Evolutionary conservation across 2,329 filamentous ascomycete genomes (phyloP).

Genomic region (Chaetomiaceae sp.): DNA sequence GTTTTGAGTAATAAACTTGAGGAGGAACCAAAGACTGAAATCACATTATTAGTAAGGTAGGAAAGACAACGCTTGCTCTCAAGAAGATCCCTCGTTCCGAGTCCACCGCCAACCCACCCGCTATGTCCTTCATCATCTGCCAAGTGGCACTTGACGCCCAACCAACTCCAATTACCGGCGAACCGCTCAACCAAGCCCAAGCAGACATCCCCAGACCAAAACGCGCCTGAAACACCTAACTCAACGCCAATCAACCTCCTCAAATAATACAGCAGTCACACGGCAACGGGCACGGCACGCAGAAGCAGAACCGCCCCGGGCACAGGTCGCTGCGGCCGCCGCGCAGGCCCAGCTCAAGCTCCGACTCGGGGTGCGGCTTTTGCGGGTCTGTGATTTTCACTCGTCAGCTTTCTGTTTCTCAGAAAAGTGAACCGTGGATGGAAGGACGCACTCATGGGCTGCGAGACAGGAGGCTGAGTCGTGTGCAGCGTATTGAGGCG

Average conservation of each 20-base stretch:
- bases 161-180: too few relatives aligned
- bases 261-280: slow-evolving; percentile 37
- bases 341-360: slow-evolving; percentile 23
- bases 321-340: slow-evolving; percentile 31
- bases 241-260: neutral
- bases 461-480: slow-evolving; percentile 16
- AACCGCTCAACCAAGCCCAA: too few relatives aligned
- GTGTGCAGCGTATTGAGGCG: slow-evolving; percentile 16
- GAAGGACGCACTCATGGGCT: slow-evolving; percentile 21
- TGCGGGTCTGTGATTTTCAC: slow-evolving; percentile 25
- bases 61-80: too few relatives aligned
- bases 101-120: too few relatives aligned
- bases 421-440: neutral
- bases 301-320: slow-evolving; percentile 38
- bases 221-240: neutral
- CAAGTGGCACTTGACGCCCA: too few relatives aligned
- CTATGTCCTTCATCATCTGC: too few relatives aligned
- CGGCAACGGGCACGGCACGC: slow-evolving; percentile 36
- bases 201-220: too few relatives aligned
- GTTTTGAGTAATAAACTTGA: too few relatives aligned
- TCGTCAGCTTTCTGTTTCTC: too few relatives aligned
- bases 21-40: too few relatives aligned
- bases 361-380: slow-evolving; percentile 26
- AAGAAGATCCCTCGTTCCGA: too few relatives aligned
- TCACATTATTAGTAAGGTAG: too few relatives aligned